Evolutionary conservation across 2,329 filamentous ascomycete genomes (phyloP), one percentile per base, ranked within the genome.

Genomic region (Botrytis fragariae): DNA sequence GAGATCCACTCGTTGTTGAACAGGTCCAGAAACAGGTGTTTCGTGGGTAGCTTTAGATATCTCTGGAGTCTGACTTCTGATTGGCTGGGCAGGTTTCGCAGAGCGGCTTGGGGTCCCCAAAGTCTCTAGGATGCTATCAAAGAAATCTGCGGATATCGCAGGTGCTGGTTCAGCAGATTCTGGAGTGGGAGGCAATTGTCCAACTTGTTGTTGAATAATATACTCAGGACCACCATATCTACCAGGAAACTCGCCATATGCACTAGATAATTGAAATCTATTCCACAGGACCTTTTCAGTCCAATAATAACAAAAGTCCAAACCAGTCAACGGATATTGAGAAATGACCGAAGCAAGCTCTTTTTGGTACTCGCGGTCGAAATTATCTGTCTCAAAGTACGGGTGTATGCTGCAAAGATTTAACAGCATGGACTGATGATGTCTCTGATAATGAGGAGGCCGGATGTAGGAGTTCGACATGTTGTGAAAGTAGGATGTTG

Each of bases 221-320:
- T 32, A 57, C 37, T 14, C 65, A 8, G 48, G 48, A 25, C 37
- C 65, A 12, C 37, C n/a, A 42, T 57, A 68, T 57, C n/a, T 51
- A 37, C 65, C 65, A 18, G 65, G 65, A 29, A 68, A 68, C 8
- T 68, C 65, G 7, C 65, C 65, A 32, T 57, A 68, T 42, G 48
- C 65, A 44, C 35, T 12, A 32, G 48, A 68, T 7, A 57, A 42
- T 25, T 48, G 16, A n/a, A 68, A 68, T 20, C 12, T 57, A n/a
- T 68, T 35, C 65, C 65, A 68, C 37, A 68, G 10, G 25, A 68
- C n/a, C 3, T 32, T 57, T 22, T 68, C 65, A 42, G 48, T 68
- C 65, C 37, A 68, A n/a, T 68, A 68, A 37, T 68, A 68, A 16
- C 48, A 57, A 57, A 68, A 68, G 37, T 57, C 65, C 35, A 68